Conservation (phyloP, 306 rosid species). For the Hippophae tibetana region DNA sequence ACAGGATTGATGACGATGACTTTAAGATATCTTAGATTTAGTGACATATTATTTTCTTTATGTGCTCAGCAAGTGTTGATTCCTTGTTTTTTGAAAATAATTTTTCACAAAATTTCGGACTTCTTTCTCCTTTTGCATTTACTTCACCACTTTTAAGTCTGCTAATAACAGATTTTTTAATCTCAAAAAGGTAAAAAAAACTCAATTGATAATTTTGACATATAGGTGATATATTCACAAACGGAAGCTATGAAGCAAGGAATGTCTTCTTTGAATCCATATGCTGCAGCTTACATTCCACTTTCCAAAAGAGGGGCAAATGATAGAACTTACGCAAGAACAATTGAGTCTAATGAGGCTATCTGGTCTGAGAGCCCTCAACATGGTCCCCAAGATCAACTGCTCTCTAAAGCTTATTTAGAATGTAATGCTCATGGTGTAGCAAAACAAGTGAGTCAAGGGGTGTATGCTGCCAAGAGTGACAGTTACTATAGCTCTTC, state of each 20-base stretch:
- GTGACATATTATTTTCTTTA: no score
- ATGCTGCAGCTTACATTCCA: constrained; percentile 70
- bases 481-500: constrained; percentile 33
- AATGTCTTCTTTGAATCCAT: constrained; percentile 64
- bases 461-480: constrained; percentile 18
- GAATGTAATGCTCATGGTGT: constrained; percentile 11
- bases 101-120: no score
- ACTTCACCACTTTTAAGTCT: not conserved
- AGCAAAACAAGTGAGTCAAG: constrained; percentile 18
- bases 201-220: not conserved
- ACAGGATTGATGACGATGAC: no score
- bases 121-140: not conserved
- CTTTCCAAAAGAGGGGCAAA: constrained; percentile 39
- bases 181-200: not conserved
- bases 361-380: constrained; percentile 32
- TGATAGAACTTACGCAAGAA: constrained; percentile 22
- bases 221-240: constrained; percentile 5
- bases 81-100: no score
- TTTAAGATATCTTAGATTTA: no score
- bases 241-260: constrained; percentile 47
- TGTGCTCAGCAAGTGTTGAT: no score
- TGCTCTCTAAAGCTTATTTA: constrained; percentile 14
- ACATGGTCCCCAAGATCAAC: constrained; percentile 17
- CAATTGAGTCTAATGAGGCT: constrained; percentile 24
- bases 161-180: not conserved